Base-by-base conservation (phyloP, 2,329 filamentous ascomycete species). In the Apiospora koreana region DNA sequence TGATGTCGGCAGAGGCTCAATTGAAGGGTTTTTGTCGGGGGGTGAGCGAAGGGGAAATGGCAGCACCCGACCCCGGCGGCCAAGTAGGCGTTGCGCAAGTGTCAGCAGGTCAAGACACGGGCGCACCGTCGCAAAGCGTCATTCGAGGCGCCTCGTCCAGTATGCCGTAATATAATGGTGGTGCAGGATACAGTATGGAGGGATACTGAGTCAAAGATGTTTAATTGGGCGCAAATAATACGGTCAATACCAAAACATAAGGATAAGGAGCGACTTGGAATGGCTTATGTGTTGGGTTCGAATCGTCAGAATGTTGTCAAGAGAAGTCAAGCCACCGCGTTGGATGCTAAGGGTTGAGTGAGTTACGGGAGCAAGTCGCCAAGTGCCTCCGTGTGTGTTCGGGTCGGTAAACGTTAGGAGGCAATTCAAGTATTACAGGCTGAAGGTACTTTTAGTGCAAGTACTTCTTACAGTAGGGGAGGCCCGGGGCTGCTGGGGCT, bases 91-190 rank as follows among this genome's bases (percentile, higher is more conserved):
- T 62, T 62, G 54, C 54, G 54, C 54, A 38, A 62, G 31, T 62
- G 54, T 62, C 54, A 62, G 54, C 54, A n/a, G 50, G 50, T 58
- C 50, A 58, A 58, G 50, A 58, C 50, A 31, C 28, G 50, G 50
- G 28, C 21, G 54, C 54, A 62, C 54, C 54, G 54, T 62, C 54
- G 54, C 54, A 62, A 62, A 62, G 54, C 54, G 54, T 62, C 54
- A 62, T 62, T 62, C 54, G 54, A n/a, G 35, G 31, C 41, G 31
- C 28, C 54, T 38, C 54, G 54, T 62, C 28, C 28, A 35, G 54
- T n/a, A 38, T 38, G 54, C 54, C 35, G 31, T 18, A 54, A 23
- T 50, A 28, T 50, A 28, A 50, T 16, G 2, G 48, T 18, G 25
- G 48, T 31, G 48, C 48, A 54, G 25, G 48, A 25, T 54, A 54